These are phyloP conservation scores for Zymoseptoria ardabiliae DNA, from an alignment of 2,329 filamentous ascomycete species.

Conservation along the genomic window DNA sequence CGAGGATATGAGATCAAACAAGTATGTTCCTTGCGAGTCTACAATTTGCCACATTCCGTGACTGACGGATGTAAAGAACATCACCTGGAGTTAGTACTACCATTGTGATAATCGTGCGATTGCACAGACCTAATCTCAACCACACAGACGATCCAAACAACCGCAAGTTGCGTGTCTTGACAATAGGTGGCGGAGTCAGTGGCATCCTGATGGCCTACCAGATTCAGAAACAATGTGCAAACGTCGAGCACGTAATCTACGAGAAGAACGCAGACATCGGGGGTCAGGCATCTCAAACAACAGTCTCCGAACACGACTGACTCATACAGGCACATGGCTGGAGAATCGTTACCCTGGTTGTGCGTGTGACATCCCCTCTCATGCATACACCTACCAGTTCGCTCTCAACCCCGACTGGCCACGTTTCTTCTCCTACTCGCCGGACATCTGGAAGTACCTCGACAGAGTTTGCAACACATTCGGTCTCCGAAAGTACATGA, in stretches of 20 bases:
- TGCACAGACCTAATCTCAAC: background rate
- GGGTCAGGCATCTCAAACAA: conserved; percentile 29
- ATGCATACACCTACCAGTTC: conserved; percentile 14
- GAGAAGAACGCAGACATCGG: conserved; percentile 42
- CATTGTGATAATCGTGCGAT: conserved; percentile 1
- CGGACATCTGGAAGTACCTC: conserved; percentile 44
- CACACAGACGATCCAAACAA: conserved; percentile 31
- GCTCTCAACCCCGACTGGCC: conserved; percentile 40
- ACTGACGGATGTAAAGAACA: conserved; percentile 15
- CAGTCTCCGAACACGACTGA: conserved; percentile 1
- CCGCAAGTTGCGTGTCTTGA: conserved; percentile 41
- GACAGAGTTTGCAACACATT: conserved; percentile 43
- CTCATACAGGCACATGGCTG: conserved; percentile 39
- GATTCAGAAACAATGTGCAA: conserved; percentile 39
- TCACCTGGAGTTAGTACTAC: conserved; percentile 24
- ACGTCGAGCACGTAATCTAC: conserved; percentile 43
- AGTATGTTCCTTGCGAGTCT: background rate
- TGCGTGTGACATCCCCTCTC: conserved; percentile 41
- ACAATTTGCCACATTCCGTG: background rate
- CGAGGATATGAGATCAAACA: conserved; percentile 35
- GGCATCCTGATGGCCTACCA: conserved; percentile 43
- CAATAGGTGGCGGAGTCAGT: conserved; percentile 43
- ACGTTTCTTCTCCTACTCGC: conserved; percentile 39
- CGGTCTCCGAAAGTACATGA: conserved; percentile 47
- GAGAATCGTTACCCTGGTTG: conserved; percentile 37